These are phyloP conservation scores for Tulasnella sp. DNA, from an alignment of 768 basidiomycete genomes.

Conservation along the genomic window DNA sequence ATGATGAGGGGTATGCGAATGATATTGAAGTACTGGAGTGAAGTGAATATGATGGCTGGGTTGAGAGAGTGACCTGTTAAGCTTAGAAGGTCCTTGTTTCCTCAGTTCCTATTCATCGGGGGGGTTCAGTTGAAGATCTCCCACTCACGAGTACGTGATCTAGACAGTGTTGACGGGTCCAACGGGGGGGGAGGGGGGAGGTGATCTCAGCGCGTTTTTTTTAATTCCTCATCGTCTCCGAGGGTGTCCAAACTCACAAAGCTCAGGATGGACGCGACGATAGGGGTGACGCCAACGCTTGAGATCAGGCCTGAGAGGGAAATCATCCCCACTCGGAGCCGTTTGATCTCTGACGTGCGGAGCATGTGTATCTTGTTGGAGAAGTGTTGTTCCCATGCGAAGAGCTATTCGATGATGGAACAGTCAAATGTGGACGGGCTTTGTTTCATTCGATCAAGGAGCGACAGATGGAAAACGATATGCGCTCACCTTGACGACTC, in stretches of 20 bases:
- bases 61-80: conserved; percentile 49
- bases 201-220: no score
- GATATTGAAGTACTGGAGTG: conserved; percentile 77
- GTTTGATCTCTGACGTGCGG: neutral
- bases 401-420: conserved; percentile 22
- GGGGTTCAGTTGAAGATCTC: no score
- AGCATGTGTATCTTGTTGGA: conserved; percentile 1
- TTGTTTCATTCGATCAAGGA: no score
- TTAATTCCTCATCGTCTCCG: neutral
- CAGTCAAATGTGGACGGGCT: no score
- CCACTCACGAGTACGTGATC: no score
- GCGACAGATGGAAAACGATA: no score
- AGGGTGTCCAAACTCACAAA: neutral
- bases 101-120: no score
- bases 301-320: conserved; percentile 4
- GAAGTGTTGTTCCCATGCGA: conserved; percentile 23
- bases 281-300: conserved; percentile 22
- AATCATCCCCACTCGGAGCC: conserved; percentile 7
- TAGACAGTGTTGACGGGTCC: conserved; percentile 24
- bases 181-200: no score
- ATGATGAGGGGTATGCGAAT: conserved; percentile 75
- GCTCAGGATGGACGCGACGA: conserved; percentile 23
- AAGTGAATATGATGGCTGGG: conserved; percentile 69
- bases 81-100: no score
- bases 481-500: conserved; percentile 23